A percentile compares a stretch with the other conserved stretches of the same genome.
Conservation (phyloP, 768 basidiomycete genomes). For the Chalciporus sphaerocephalus region DNA sequence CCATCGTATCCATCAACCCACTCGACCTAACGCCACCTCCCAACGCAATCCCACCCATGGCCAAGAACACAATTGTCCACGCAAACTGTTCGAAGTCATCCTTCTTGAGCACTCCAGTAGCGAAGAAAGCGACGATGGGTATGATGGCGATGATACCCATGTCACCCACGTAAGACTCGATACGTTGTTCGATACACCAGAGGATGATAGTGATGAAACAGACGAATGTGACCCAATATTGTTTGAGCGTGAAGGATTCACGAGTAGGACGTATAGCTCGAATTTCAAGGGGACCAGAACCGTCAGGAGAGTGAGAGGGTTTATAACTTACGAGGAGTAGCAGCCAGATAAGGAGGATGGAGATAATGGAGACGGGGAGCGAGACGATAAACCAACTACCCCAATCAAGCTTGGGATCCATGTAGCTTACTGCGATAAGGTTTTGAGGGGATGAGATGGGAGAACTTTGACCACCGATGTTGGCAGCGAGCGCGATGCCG, state of each 20-base stretch:
- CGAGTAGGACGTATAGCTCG: constrained; percentile 77
- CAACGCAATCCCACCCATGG: constrained; percentile 96
- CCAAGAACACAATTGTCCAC: constrained; percentile 93
- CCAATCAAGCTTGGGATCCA: constrained; percentile 88
- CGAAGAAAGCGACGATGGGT: constrained; percentile 91
- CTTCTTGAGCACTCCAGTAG: constrained; percentile 91
- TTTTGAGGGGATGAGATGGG: constrained; percentile 99
- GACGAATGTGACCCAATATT: constrained; percentile 86
- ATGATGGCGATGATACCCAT: constrained; percentile 98
- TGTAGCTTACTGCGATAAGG: constrained; percentile 82
- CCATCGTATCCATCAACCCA: constrained; percentile 80
- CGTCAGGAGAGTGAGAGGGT: constrained; percentile 66
- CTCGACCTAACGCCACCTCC: constrained; percentile 91
- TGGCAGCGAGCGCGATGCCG: constrained; percentile 95
- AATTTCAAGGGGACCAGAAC: constrained; percentile 77
- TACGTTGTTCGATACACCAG: constrained; percentile 83
- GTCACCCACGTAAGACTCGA: constrained; percentile 79
- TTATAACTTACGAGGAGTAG: constrained; percentile 80
- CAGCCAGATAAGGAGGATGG: constrained; percentile 88
- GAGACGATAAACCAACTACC: constrained; percentile 91
- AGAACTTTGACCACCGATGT: constrained; percentile 95
- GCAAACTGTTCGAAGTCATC: constrained; percentile 93
- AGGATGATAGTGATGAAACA: constrained; percentile 80
- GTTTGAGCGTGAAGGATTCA: constrained; percentile 77
- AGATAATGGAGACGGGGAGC: constrained; percentile 82